Evolutionary conservation across 768 basidiomycete genomes (phyloP).

Genomic region (Hydnum rufescens): DNA sequence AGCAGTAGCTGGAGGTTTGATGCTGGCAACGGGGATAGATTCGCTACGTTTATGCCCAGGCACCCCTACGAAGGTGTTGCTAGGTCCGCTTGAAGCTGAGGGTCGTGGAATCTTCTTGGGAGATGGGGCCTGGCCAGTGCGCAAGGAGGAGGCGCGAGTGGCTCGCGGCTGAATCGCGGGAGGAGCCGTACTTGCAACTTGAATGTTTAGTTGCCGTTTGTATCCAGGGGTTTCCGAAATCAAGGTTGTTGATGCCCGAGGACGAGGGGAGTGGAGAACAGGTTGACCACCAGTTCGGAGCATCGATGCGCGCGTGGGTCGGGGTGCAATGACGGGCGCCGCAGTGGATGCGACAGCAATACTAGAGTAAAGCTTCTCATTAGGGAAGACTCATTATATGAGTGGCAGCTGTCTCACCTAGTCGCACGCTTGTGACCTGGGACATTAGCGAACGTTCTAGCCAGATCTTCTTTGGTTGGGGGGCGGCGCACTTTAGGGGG

Average conservation of each 20-base stretch:
- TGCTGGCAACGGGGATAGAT: conserved; percentile 53
- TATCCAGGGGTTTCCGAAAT: conserved; percentile 11
- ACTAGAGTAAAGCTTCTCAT: background rate
- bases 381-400: background rate
- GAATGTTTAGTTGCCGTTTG: conserved; percentile 11
- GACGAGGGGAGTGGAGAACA: conserved; percentile 1
- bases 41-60: conserved; percentile 63
- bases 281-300: conserved; percentile 5
- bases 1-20: conserved; percentile 46
- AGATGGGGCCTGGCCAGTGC: conserved; percentile 33
- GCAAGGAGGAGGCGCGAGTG: conserved; percentile 52
- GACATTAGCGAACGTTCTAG: conserved; percentile 9
- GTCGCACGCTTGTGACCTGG: conserved; percentile 9
- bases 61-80: conserved; percentile 44
- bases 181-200: conserved; percentile 14
- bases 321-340: conserved; percentile 6
- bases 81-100: background rate
- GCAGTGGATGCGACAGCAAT: conserved; percentile 9
- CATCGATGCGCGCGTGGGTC: conserved; percentile 7
- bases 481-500: background rate
- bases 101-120: conserved; percentile 21
- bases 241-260: conserved; percentile 8
- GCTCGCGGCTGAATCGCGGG: conserved; percentile 64
- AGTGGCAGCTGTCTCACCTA: conserved; percentile 2
- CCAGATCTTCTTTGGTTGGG: conserved; percentile 7